Evolutionary conservation across 2,329 filamentous ascomycete genomes (phyloP).

Genomic region (Exophiala dermatitidis): DNA sequence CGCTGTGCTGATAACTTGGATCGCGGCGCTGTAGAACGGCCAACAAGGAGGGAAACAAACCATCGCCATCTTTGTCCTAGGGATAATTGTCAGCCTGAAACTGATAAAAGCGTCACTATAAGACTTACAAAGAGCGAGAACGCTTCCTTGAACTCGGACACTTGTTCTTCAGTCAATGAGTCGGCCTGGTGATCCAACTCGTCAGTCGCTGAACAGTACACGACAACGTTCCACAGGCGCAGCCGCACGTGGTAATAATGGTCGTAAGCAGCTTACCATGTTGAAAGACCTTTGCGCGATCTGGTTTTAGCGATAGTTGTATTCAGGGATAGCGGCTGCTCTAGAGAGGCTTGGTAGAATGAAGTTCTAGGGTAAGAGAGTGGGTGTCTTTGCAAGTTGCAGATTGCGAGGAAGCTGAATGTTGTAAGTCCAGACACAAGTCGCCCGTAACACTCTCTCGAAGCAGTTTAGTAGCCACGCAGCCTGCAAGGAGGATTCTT

Average conservation of each 20-base stretch:
- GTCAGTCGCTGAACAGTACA: slow-evolving; percentile 9
- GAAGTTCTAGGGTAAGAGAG: not conserved
- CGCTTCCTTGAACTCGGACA: slow-evolving; percentile 99
- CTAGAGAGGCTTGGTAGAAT: not conserved
- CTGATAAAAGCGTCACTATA: not conserved
- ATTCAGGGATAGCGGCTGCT: not conserved
- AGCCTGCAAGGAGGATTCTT: not conserved
- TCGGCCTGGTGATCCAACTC: slow-evolving; percentile 60
- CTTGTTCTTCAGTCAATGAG: slow-evolving; percentile 98
- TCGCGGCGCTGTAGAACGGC: not conserved
- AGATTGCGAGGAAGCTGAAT: slow-evolving; percentile 5
- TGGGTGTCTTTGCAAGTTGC: not conserved
- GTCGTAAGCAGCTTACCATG: slow-evolving; percentile 14
- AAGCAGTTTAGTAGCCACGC: not conserved
- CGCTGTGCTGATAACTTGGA: not conserved
- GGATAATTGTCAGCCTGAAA: slow-evolving; percentile 25
- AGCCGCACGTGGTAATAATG: slow-evolving; percentile 2
- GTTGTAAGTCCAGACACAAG: slow-evolving; percentile 1
- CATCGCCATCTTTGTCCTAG: slow-evolving; percentile 85
- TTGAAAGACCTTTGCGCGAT: slow-evolving; percentile 1
- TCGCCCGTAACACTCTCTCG: slow-evolving; percentile 1
- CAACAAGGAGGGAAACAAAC: slow-evolving; percentile 49
- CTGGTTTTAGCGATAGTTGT: not conserved
- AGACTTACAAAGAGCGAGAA: slow-evolving; percentile 97
- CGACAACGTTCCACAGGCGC: slow-evolving; percentile 11